A percentile compares a stretch with the other conserved stretches of the same genome.
Evolutionary conservation across 2,329 filamentous ascomycete species (phyloP).

Genomic region (Metarhizium rileyi): DNA sequence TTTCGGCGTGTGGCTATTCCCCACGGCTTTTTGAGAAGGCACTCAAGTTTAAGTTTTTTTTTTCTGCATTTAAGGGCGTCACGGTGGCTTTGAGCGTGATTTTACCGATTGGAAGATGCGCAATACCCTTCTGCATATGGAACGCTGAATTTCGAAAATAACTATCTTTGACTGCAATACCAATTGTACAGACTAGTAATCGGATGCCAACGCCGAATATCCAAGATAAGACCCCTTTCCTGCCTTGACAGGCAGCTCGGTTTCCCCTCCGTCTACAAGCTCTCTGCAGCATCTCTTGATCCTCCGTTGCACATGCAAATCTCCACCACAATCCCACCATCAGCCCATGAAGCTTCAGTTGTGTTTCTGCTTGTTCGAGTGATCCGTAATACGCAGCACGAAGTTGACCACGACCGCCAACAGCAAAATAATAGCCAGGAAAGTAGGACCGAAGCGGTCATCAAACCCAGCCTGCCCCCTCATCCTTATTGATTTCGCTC

Average conservation of each 20-base stretch:
- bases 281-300: background rate
- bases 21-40: background rate
- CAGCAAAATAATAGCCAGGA: conserved; percentile 77
- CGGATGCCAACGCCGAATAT: background rate
- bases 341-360: conserved; percentile 6
- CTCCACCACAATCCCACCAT: background rate
- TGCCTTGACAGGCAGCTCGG: background rate
- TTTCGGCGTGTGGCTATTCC: background rate
- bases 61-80: conserved; percentile 1
- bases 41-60: background rate
- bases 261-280: background rate
- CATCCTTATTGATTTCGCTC: conserved; percentile 83
- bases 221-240: background rate
- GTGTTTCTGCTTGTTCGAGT: conserved; percentile 28
- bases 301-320: background rate
- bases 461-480: conserved; percentile 94
- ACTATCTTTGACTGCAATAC: background rate
- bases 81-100: background rate
- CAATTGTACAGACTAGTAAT: background rate
- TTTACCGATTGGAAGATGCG: background rate
- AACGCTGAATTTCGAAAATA: conserved; percentile 1
- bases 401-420: conserved; percentile 95
- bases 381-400: conserved; percentile 58
- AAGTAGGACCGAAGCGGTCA: conserved; percentile 86
- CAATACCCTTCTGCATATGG: background rate